Conservation (phyloP, 2,329 filamentous ascomycete genomes). For the Sarocladium kiliense region DNA sequence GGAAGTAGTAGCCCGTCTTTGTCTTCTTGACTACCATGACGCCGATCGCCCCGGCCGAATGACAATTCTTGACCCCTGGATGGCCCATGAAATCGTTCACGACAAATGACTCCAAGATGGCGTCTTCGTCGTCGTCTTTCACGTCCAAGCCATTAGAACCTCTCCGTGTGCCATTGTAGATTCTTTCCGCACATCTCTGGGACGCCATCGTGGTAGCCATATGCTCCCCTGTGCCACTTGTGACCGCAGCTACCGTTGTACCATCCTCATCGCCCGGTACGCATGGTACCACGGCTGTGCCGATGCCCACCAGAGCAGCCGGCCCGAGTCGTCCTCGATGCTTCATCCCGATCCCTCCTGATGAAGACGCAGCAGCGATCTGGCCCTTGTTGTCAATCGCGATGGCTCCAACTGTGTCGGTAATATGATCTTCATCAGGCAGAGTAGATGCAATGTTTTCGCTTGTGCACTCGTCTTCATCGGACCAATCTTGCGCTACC, state of each 20-base stretch:
- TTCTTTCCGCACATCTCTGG: slow-evolving; percentile 75
- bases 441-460: not conserved
- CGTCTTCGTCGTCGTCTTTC: slow-evolving; percentile 69
- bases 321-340: slow-evolving; percentile 87
- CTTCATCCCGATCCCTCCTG: slow-evolving; percentile 98
- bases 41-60: slow-evolving; percentile 83
- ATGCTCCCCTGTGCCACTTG: slow-evolving; percentile 93
- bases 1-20: slow-evolving; percentile 69
- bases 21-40: slow-evolving; percentile 87
- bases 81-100: slow-evolving; percentile 89
- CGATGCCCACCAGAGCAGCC: slow-evolving; percentile 86
- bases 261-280: slow-evolving; percentile 64
- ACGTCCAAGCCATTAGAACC: slow-evolving; percentile 56
- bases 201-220: slow-evolving; percentile 96
- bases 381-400: slow-evolving; percentile 80
- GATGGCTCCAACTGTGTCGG: slow-evolving; percentile 93
- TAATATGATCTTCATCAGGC: slow-evolving; percentile 58
- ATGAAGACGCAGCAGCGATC: slow-evolving; percentile 93
- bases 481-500: not conserved
- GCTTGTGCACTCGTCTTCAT: not conserved
- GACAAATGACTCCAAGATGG: slow-evolving; percentile 70
- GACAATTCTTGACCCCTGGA: slow-evolving; percentile 74
- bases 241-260: slow-evolving; percentile 74
- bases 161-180: slow-evolving; percentile 67
- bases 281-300: slow-evolving; percentile 80